These are phyloP conservation scores for Vigna mungo DNA, from an alignment of 306 rosid species.

Conservation along the genomic window DNA sequence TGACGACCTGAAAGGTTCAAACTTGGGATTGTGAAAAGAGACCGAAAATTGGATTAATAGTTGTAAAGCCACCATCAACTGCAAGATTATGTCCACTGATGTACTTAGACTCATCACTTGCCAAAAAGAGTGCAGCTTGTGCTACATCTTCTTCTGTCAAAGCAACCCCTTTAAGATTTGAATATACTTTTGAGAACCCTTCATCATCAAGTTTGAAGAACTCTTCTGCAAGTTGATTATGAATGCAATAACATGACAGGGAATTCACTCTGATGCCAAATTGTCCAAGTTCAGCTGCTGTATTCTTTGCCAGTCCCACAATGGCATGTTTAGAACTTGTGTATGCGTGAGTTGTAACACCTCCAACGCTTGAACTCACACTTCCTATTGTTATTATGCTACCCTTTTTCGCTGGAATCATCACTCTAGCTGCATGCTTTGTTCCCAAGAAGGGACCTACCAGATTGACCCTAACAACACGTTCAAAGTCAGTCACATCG, in stretches of 20 bases:
- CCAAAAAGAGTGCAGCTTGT: conserved; percentile 42
- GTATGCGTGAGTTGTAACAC: conserved; percentile 48
- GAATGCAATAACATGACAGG: conserved; percentile 38
- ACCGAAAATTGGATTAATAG: conserved; percentile 43
- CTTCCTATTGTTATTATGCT: conserved; percentile 46
- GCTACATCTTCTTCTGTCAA: conserved; percentile 45
- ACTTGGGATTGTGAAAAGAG: conserved; percentile 37
- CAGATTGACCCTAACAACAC: conserved; percentile 34
- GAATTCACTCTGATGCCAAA: conserved; percentile 44
- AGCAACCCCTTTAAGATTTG: conserved; percentile 44
- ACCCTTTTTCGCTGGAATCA: conserved; percentile 39
- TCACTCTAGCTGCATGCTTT: conserved; percentile 49
- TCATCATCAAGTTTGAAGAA: conserved; percentile 42
- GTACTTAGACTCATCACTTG: conserved; percentile 50
- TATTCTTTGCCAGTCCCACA: conserved; percentile 44
- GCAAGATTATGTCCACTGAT: conserved; percentile 48
- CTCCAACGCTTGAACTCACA: conserved; percentile 40
- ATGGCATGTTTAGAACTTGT: conserved; percentile 50
- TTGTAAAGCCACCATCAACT: conserved; percentile 46
- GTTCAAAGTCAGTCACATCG: conserved; percentile 37
- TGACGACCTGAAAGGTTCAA: too few species aligned
- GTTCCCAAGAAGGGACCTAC: conserved; percentile 50
- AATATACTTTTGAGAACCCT: conserved; percentile 18
- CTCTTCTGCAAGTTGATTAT: not conserved
- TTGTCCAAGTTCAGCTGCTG: conserved; percentile 45